Evolutionary conservation across 208 protist species (phyloP), one percentile per base, ranked within the genome.

Genomic region (Naegleria fowleri): DNA sequence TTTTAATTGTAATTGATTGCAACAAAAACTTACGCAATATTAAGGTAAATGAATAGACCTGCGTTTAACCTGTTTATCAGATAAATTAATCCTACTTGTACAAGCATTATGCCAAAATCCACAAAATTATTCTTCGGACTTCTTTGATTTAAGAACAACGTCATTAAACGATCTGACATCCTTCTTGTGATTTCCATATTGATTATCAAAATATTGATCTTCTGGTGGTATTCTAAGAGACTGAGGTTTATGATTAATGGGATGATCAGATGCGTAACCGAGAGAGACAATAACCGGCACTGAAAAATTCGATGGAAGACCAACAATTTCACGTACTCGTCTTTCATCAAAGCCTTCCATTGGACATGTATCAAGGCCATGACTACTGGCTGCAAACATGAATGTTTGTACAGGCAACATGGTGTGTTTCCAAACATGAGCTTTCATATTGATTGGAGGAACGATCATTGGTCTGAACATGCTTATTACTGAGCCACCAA

Each of bases 321-420:
- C 93, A n/a, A 96, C 92, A 0, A 96, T 94, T 9, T 91, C 40
- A 91, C 95, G 94, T 36, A 97, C 94, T 6, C 94, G 91, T 16
- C 92, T 94, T 75, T 97, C 95, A 90, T 97, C 96, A 89, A 97
- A 95, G 15, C 96, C 96, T 92, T 97, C 96, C 93, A 97, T 94
- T 75, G 96, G 92, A 83, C 93, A 94, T 85, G 95, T 97, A 83
- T 95, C 91, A 92, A 94, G 92, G 25, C 95, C 94, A 0, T 94
- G 94, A 7, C 95, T 94, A 16, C 94, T 95, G 39, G 93, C 94
- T 38, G 96, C 91, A 59, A 96, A 92, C 52, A 96, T 40, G 90
- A 97, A 97, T 0, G 92, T 95, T 0, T 94, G 96, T 15, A 93
- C 96, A 16, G 96, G 94, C 38, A 97, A 94, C 95, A 97, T 96